Evolutionary conservation across 1,284 basidiomycete species (phyloP), one percentile per base, ranked within the genome.

Genomic region (Heterobasidion parviporum): DNA sequence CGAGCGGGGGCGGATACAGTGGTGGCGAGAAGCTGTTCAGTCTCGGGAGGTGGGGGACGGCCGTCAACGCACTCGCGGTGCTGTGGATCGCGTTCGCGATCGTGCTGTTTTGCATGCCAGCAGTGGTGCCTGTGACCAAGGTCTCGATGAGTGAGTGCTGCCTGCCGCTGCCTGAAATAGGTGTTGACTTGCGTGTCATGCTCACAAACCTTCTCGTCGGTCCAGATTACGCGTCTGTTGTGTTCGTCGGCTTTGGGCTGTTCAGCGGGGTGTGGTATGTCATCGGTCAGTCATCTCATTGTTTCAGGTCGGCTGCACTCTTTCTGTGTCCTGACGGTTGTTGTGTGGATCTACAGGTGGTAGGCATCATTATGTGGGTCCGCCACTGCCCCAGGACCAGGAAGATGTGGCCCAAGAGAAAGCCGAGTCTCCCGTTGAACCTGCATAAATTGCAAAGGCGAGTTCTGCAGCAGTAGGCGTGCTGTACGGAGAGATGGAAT

Each of bases 41-140:
- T 32, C 62, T 82, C 2, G 80, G 78, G 0, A 65, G 61, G 18
- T 65, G 67, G 57, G 80, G 80, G 0, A 61, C 54, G 32, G 32
- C 61, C 20, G 62, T 78, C 7, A 82, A 82, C 61, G 58, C 60
- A 6, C 59, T 72, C 7, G 75, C 79, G 9, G 68, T 81, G n/a
- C 38, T 74, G 32, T 82, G 80, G 80, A 65, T 76, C 49, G 44
- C 64, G 44, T 77, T 82, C 50, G 73, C 79, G 63, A 75, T 79
- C 18, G 76, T 81, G n/a, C 57, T 82, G 60, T 81, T 81, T 58
- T 81, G 78, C 8, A 82, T 82, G 80, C 79, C 79, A 12, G 76
- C 77, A 7, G 72, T 74, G 34, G 65, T 82, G 8, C 80, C 80
- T 2, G 75, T 75, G 20, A 75, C 75, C 8, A 59, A 57, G 57